Evolutionary conservation across 2,329 filamentous ascomycete species (phyloP), one percentile per base, ranked within the genome.

Genomic region (Botrytis porri): DNA sequence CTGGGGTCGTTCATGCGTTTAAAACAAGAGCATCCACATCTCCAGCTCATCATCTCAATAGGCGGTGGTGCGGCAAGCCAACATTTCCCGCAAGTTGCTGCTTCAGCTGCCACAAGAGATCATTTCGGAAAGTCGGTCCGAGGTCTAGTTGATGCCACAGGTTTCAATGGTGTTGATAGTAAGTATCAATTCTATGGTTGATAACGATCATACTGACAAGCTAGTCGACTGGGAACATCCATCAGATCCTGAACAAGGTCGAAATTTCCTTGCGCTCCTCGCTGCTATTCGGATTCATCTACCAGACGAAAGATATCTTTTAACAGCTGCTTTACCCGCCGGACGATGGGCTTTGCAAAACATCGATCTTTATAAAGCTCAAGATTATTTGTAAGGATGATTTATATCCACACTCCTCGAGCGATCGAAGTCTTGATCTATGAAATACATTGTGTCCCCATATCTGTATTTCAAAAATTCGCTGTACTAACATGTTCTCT

Each of bases 141-240:
- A 74, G 87, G 85, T 4, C 83, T 96, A 63, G 88, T 95, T 22
- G 88, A 93, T 75, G 87, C 89, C 37, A 94, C 90, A 69, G 90
- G 89, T 0, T 85, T 93, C 16, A 90, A 93, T 79, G 91, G 91
- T 37, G 90, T 96, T 76, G 93, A 96, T 80, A 90, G 93, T 95
- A 83, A 81, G 87, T 78, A 41, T 63, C 5, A 22, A 29, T 29
- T 29, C 10, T 41, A 22, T 54, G 37, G n/a, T 48, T 32, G 65
- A 57, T 10, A 25, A 62, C 20, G 22, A 29, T 20, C n/a, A 51
- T 29, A 39, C 48, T 74, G 61, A 74, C 48, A 18, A 67, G 16
- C 39, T 63, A 95, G 93, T 96, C 80, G 90, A 92, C 78, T 96
- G 93, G 93, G 90, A 94, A 80, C 92, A 93, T 77, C 93, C 93